Evolutionary conservation across 139 green algal species (phyloP), one percentile per base, ranked within the genome.

Genomic region (Chlamydomonas schloesseri): DNA sequence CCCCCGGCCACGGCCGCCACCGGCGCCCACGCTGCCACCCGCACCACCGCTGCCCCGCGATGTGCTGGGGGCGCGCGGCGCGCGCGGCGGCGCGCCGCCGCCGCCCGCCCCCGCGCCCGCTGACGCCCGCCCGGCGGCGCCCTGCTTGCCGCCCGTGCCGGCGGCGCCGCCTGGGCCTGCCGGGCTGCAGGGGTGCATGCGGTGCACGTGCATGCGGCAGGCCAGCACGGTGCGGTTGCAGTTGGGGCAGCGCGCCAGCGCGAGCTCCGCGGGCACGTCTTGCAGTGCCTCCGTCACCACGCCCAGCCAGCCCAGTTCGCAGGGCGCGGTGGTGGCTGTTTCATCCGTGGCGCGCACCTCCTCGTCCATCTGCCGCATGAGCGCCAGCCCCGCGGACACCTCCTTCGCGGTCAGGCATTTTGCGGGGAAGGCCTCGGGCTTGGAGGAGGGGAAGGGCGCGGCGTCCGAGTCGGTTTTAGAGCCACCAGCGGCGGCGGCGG

Each of bases 221-320:
- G 67, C 6, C 4, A 85, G 47, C 3, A 85, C 46, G 23, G 64
- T 26, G 6, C 79, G 79, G 79, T 28, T 33, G 50, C 79, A 85
- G 42, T 69, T 47, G 21, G 79, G 67, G 31, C 79, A 85, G 10
- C 67, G 47, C 3, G 47, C 23, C 2, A 85, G 79, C 2, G 67
- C 64, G 2, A 26, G 8, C 23, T 67, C 31, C 4, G 31, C 17
- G 0, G 71, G 20, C 26, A 8, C 42, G 42, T 50, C 42, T 5
- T 50, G 42, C 42, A 50, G 8, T 8, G 50, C 65, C 36, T 58
- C 31, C 17, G 67, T 77, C 28, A 85, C 67, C 21, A 68, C 15
- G 50, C 79, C 79, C 24, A 85, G 79, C 79, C 79, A 85, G 72
- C 79, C 79, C 15, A 85, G 65, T 26, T 85, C 79, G 47, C 47